These are phyloP conservation scores for Angophora floribunda DNA, from an alignment of 345 rosid genomes.

Conservation along the genomic window DNA sequence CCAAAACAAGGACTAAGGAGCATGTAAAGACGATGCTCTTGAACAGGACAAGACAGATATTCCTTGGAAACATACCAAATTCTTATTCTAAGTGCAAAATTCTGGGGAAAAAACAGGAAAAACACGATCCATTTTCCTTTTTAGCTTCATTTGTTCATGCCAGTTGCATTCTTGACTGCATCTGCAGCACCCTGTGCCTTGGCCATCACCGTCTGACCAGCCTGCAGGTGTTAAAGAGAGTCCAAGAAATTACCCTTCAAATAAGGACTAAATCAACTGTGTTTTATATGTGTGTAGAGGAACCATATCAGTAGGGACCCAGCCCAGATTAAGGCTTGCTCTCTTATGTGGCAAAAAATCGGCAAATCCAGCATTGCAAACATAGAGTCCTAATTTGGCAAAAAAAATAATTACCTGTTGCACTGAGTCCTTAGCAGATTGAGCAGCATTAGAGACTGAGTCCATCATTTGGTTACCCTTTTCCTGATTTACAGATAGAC, in stretches of 20 bases:
- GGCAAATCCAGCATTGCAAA: background rate
- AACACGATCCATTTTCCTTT: background rate
- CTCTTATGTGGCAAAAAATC: background rate
- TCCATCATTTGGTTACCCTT: conserved; percentile 45
- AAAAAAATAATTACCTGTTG: conserved; percentile 22
- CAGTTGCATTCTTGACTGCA: conserved; percentile 50
- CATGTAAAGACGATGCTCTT: background rate
- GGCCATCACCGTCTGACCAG: conserved; percentile 38
- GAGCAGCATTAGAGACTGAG: conserved; percentile 42
- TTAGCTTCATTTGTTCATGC: conserved; percentile 2
- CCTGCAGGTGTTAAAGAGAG: conserved; percentile 9
- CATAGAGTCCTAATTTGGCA: background rate
- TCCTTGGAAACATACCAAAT: background rate
- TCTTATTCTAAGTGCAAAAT: background rate
- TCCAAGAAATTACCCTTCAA: background rate
- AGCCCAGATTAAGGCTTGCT: background rate
- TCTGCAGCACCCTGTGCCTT: conserved; percentile 52
- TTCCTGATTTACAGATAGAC: conserved; percentile 24
- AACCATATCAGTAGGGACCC: background rate
- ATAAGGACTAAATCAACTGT: background rate
- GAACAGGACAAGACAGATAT: background rate
- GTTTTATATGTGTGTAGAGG: background rate
- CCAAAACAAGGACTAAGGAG: background rate
- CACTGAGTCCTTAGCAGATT: conserved; percentile 45
- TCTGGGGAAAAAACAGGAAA: background rate